A percentile compares a stretch with the other conserved stretches of the same genome.
Conservation (phyloP, 2,329 filamentous ascomycete genomes). For the Didymella glomerata region DNA sequence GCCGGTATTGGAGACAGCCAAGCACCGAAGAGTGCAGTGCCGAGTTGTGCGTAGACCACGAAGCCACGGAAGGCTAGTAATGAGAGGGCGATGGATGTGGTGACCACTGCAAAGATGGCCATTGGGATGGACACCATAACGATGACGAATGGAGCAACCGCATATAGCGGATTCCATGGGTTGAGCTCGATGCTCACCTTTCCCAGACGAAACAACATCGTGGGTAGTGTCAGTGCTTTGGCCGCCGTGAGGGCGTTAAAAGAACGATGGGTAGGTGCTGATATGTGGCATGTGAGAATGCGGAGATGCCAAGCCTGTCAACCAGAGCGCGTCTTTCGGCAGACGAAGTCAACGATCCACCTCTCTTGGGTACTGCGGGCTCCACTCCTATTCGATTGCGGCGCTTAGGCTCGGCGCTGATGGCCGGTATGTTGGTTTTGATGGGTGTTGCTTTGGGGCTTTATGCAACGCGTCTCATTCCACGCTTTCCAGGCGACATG, state of each 20-base stretch:
- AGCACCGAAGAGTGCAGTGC: constrained; percentile 50
- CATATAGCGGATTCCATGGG: constrained; percentile 44
- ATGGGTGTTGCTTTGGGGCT: constrained; percentile 3
- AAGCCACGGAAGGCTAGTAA: constrained; percentile 52
- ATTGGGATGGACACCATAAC: constrained; percentile 52
- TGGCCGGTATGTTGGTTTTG: background rate
- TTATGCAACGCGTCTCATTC: constrained; percentile 27
- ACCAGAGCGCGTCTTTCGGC: background rate
- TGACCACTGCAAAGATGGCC: constrained; percentile 50
- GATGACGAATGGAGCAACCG: constrained; percentile 48
- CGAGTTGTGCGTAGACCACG: constrained; percentile 55
- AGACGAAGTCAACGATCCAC: background rate
- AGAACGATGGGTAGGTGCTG: background rate
- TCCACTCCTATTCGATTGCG: background rate
- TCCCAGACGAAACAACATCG: constrained; percentile 28
- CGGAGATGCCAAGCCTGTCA: constrained; percentile 22
- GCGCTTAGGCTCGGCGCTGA: background rate
- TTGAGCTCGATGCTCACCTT: constrained; percentile 28
- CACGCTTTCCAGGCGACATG: constrained; percentile 31
- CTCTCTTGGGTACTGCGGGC: background rate
- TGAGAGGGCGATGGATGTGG: constrained; percentile 51
- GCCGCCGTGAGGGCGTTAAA: constrained; percentile 1
- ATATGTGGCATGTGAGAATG: constrained; percentile 32
- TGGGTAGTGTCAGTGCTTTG: constrained; percentile 1
- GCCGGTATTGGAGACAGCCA: constrained; percentile 43